These are phyloP conservation scores for Penicillium sp. DNA, from an alignment of 2,329 filamentous ascomycete genomes.

Conservation along the genomic window DNA sequence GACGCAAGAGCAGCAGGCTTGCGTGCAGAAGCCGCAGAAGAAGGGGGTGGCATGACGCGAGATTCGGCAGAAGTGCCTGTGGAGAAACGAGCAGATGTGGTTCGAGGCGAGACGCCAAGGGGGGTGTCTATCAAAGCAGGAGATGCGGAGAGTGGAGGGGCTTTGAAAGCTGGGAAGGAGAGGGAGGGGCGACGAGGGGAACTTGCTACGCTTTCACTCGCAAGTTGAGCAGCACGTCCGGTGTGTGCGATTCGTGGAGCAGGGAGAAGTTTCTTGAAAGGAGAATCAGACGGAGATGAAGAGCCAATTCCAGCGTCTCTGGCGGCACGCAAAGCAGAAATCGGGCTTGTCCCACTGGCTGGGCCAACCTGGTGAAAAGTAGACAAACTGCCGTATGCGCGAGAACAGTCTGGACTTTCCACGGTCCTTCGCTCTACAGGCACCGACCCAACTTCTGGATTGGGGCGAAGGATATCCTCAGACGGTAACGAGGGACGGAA, in stretches of 20 bases:
- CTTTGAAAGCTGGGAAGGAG: constrained; percentile 95
- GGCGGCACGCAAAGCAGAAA: constrained; percentile 76
- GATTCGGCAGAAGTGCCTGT: constrained; percentile 44
- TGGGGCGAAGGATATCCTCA: constrained; percentile 42
- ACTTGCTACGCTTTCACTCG: constrained; percentile 48
- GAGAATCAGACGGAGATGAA: constrained; percentile 53
- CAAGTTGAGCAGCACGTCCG: constrained; percentile 37
- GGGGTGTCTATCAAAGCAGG: constrained; percentile 60
- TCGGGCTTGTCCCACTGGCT: constrained; percentile 77
- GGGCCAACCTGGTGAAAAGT: constrained; percentile 82
- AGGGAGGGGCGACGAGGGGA: constrained; percentile 74
- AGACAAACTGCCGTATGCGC: constrained; percentile 85
- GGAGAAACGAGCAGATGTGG: constrained; percentile 45
- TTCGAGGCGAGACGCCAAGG: constrained; percentile 56
- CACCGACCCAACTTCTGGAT: constrained; percentile 70
- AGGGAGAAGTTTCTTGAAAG: constrained; percentile 53
- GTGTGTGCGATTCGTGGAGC: constrained; percentile 33
- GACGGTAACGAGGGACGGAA: constrained; percentile 76
- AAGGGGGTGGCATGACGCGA: constrained; percentile 41
- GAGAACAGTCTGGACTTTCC: constrained; percentile 63
- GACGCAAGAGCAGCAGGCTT: constrained; percentile 56
- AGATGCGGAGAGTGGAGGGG: constrained; percentile 89
- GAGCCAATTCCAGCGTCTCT: constrained; percentile 55
- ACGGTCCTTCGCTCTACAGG: constrained; percentile 60
- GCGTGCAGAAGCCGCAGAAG: constrained; percentile 41